Percentiles rank a stretch among this genome's conserved stretches.
phyloP scores from a whole-genome alignment of 768 basidiomycete genomes.

The Mycena galericulata region DNA sequence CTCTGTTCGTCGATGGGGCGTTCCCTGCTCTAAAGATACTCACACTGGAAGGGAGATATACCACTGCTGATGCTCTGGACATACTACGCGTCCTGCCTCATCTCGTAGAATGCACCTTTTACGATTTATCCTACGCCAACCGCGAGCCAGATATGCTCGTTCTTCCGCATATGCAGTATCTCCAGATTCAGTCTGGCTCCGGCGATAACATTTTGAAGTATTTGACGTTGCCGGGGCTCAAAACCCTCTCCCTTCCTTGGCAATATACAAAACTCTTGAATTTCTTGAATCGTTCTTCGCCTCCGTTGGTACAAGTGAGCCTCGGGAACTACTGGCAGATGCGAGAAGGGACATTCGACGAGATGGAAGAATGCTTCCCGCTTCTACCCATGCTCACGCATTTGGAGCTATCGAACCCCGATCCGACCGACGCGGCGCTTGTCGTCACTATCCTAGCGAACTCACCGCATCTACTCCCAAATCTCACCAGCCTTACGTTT shows the following conservation, averaged over 20 bases:
- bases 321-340: too few relatives aligned
- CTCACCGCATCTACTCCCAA: background rate
- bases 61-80: background rate
- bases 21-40: too few relatives aligned
- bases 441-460: background rate
- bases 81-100: background rate
- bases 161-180: background rate
- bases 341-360: too few relatives aligned
- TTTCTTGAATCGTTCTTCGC: too few relatives aligned
- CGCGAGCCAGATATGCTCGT: background rate
- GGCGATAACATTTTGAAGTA: background rate
- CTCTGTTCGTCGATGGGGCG: background rate
- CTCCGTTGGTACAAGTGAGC: background rate
- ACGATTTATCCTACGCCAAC: background rate
- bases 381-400: background rate
- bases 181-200: background rate
- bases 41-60: too few relatives aligned
- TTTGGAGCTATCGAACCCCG: background rate
- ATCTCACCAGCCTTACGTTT: background rate
- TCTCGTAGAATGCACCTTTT: background rate
- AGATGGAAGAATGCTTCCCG: too few relatives aligned
- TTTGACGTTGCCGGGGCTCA: background rate
- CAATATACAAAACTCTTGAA: background rate
- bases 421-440: background rate
- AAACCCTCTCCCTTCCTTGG: background rate